Base-by-base conservation (phyloP, 1,139 yeast species). In the Nematodospora anomalae region DNA sequence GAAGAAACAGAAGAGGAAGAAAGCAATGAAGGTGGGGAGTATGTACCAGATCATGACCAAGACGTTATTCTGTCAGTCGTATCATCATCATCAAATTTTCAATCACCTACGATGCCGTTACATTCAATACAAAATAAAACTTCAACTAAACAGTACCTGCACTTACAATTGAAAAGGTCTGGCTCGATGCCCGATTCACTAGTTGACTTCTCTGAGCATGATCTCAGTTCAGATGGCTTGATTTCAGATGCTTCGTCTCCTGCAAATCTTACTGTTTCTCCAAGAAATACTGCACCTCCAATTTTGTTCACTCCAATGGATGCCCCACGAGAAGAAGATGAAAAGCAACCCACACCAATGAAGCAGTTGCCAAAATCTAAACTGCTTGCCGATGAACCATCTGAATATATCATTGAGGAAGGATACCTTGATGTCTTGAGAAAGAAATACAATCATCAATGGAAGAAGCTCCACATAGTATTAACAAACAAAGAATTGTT, bases 401-500 rank as follows among this genome's bases (percentile, higher is more conserved):
- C 20, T n/a, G 78, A 73, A 42, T 66, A 62, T 33, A 53, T 64
- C 5, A 57, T 76, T 12, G 67, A 67, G 33, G 55, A 60, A 38
- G 81, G 82, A 0, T 56, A 60, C 32, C 46, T 76, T 13, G 47
- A 62, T 25, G 53, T 75, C 4, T 55, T 74, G 13, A 61, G 63
- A 35, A 69, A 67, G 34, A 51, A 67, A 9, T 70, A 69, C 50
- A 71, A 66, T 44, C 43, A 34, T 16, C 76, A 75, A 44, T 76
- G 80, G 80, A 67, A 62, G 30, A 55, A 55, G 37, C 62, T 64
- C 42, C 71, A 68, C 49, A 54, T 72, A 9, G 61, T 71, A 1
- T 50, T 76, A 12, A 74, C 80, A 4, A 71, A 65, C 44, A 57
- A 55, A 28, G 55, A 60, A 14, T 40, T 76, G 23, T 54, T 62